Percentiles rank a stretch among this genome's conserved stretches.
phyloP scores from a whole-genome alignment of 1,284 basidiomycete species.

The Gomphus bonarii region DNA sequence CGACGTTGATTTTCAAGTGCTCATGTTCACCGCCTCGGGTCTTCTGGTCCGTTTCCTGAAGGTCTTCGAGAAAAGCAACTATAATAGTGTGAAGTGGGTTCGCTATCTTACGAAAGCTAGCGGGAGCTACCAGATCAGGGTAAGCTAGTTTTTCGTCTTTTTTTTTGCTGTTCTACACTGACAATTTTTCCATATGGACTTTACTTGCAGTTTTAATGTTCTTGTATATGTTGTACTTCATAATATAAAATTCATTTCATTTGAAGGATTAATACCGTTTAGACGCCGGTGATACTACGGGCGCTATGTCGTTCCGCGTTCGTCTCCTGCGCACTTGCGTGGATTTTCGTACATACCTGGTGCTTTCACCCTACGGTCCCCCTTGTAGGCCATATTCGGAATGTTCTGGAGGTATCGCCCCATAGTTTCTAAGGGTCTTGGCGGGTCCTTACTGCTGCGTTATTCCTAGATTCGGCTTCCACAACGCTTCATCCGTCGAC shows the following conservation, averaged over 20 bases:
- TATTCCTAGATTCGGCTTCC: slow-evolving; percentile 68
- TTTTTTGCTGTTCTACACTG: neutral
- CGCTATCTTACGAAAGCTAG: slow-evolving; percentile 82
- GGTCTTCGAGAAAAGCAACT: slow-evolving; percentile 94
- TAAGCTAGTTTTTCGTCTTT: slow-evolving; percentile 27
- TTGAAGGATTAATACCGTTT: neutral
- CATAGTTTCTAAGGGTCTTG: slow-evolving; percentile 6
- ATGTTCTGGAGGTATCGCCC: slow-evolving; percentile 35
- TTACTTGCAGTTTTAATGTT: slow-evolving; percentile 3
- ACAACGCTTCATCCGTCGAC: slow-evolving; percentile 76
- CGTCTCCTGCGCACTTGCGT: neutral
- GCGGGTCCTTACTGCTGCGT: slow-evolving; percentile 5
- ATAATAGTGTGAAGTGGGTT: slow-evolving; percentile 91
- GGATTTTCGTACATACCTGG: neutral
- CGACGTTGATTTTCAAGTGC: slow-evolving; percentile 94
- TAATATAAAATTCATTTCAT: neutral
- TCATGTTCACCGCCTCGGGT: slow-evolving; percentile 98
- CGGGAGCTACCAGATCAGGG: slow-evolving; percentile 78
- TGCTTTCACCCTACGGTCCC: slow-evolving; percentile 14
- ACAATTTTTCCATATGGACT: neutral
- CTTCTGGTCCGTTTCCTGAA: slow-evolving; percentile 95
- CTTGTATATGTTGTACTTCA: neutral
- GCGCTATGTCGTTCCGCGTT: slow-evolving; percentile 1
- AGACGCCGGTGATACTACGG: neutral
- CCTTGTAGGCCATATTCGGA: slow-evolving; percentile 5